Conservation (phyloP, 352 stramenopile species). For the Peronospora belbahrii region DNA sequence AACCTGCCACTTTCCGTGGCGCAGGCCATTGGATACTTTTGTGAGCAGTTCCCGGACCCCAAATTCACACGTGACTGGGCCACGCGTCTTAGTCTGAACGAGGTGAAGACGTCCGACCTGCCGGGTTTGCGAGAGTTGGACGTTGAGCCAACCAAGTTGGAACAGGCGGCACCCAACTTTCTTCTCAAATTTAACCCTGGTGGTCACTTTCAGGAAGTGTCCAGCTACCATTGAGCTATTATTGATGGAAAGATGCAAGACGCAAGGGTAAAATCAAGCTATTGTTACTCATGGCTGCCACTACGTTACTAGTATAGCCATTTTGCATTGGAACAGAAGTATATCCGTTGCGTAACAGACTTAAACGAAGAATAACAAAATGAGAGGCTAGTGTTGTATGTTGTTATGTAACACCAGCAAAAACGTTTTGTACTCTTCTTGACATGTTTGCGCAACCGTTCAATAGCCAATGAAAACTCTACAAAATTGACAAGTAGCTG, state of each 20-base stretch:
- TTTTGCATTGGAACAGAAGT: no score
- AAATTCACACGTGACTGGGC: conserved; percentile 78
- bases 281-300: conserved; percentile 4
- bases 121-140: conserved; percentile 75
- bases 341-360: no score
- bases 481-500: background rate
- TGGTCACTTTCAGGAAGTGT: conserved; percentile 91
- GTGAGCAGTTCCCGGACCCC: conserved; percentile 77
- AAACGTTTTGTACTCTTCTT: no score
- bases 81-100: conserved; percentile 65
- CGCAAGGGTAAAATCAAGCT: conserved; percentile 7
- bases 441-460: no score
- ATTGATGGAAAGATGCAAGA: conserved; percentile 5
- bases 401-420: no score
- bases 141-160: conserved; percentile 87
- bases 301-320: no score
- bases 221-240: conserved; percentile 70
- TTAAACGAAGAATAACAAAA: no score
- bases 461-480: conserved; percentile 1
- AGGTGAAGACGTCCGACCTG: conserved; percentile 77
- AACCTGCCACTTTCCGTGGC: conserved; percentile 77
- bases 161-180: conserved; percentile 93
- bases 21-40: conserved; percentile 70
- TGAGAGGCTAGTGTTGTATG: no score
- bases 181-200: conserved; percentile 91